Conservation (phyloP, 192 early-diverging fungal genomes). For the Dissophora globulifera region DNA sequence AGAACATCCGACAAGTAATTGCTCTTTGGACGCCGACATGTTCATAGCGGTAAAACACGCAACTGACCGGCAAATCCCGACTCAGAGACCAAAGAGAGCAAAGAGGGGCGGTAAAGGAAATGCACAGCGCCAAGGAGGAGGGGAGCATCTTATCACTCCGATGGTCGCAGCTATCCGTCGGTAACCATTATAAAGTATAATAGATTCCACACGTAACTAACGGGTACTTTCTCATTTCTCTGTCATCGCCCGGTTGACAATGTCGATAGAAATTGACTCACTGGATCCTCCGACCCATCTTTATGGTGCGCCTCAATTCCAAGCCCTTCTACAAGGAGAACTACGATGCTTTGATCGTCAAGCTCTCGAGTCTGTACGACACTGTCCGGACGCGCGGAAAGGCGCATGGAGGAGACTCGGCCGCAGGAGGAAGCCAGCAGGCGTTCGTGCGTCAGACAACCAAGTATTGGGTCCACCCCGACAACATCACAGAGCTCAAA, state of each 20-base stretch:
- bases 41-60: too few relatives aligned
- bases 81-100: too few relatives aligned
- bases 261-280: constrained; percentile 82
- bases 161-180: too few relatives aligned
- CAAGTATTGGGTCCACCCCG: constrained; percentile 99
- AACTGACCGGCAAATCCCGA: too few relatives aligned
- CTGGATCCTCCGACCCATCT: constrained; percentile 84
- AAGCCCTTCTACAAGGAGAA: constrained; percentile 88
- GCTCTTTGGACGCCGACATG: too few relatives aligned
- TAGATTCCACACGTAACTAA: background rate
- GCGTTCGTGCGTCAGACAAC: constrained; percentile 93
- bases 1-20: too few relatives aligned
- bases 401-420: constrained; percentile 63
- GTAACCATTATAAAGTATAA: too few relatives aligned
- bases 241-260: background rate
- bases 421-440: constrained; percentile 66
- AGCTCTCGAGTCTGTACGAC: constrained; percentile 86
- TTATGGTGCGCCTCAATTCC: constrained; percentile 82
- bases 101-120: too few relatives aligned
- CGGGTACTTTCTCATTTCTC: constrained; percentile 1
- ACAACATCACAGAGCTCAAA: constrained; percentile 97
- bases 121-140: too few relatives aligned
- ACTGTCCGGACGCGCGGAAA: constrained; percentile 81
- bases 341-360: constrained; percentile 89
- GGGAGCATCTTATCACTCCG: too few relatives aligned